Conservation (phyloP, 768 basidiomycete genomes). For the Amanita thiersii region DNA sequence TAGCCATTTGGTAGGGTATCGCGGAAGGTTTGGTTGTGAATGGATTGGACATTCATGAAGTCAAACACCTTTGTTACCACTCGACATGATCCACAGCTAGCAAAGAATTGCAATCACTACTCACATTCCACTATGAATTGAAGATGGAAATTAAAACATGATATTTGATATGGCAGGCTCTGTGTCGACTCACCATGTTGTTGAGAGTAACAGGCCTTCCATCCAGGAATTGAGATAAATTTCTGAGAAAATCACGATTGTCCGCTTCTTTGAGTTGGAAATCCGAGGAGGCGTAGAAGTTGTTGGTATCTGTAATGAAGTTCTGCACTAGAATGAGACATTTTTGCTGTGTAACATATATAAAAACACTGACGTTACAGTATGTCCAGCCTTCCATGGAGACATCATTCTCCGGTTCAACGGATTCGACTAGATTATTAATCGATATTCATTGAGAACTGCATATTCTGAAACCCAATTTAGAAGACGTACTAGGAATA, state of each 20-base stretch:
- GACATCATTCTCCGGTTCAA: constrained; percentile 52
- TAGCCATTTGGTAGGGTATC: constrained; percentile 35
- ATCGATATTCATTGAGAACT: constrained; percentile 10
- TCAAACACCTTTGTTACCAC: constrained; percentile 60
- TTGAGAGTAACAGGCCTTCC: constrained; percentile 41
- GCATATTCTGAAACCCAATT: not conserved
- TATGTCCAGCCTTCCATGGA: constrained; percentile 61
- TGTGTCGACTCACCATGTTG: constrained; percentile 45
- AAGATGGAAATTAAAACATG: not conserved
- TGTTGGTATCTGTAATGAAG: constrained; percentile 35
- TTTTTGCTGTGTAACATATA: not conserved
- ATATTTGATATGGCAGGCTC: not conserved
- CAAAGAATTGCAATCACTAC: constrained; percentile 5
- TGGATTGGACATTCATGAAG: constrained; percentile 65
- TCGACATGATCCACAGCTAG: too few relatives aligned
- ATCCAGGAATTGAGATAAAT: constrained; percentile 44
- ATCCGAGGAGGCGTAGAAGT: constrained; percentile 45
- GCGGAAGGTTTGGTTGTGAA: constrained; percentile 54
- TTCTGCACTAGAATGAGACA: constrained; percentile 25
- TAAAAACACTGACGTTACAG: constrained; percentile 36
- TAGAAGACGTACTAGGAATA: constrained; percentile 26
- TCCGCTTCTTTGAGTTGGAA: constrained; percentile 40
- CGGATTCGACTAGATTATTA: constrained; percentile 41
- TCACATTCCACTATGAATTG: constrained; percentile 28
- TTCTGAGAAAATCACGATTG: constrained; percentile 37